These are phyloP conservation scores for Aphanomyces invadans DNA, from an alignment of 352 stramenopile genomes.

Conservation along the genomic window DNA sequence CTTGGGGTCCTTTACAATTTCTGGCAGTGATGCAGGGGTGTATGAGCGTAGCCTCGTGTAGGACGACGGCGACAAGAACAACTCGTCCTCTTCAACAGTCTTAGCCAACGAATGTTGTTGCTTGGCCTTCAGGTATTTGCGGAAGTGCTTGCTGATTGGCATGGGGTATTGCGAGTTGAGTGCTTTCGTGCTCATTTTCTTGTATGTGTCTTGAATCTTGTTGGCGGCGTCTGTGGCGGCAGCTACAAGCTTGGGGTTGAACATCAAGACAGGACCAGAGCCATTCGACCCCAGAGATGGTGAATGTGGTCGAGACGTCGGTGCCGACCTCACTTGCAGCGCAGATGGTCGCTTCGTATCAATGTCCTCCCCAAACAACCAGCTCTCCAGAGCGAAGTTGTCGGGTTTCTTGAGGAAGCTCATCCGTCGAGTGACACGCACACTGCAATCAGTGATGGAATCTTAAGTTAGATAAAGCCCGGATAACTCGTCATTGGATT, in stretches of 20 bases:
- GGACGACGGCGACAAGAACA: conserved; percentile 39
- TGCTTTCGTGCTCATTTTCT: conserved; percentile 14
- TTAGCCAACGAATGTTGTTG: background rate
- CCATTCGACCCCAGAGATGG: background rate
- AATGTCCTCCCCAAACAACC: conserved; percentile 18
- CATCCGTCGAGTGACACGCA: background rate
- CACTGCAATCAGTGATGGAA: background rate
- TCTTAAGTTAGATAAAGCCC: background rate
- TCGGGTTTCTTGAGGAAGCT: conserved; percentile 24
- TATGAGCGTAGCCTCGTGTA: conserved; percentile 70
- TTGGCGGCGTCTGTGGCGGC: conserved; percentile 3
- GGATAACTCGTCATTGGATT: background rate
- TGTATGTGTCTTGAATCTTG: conserved; percentile 20
- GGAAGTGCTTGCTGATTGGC: conserved; percentile 19
- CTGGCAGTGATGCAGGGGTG: conserved; percentile 72
- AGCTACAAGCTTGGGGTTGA: conserved; percentile 1
- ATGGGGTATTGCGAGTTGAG: conserved; percentile 16
- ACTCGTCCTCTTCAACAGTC: background rate
- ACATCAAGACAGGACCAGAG: background rate
- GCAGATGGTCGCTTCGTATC: background rate
- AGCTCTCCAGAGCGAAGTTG: conserved; percentile 8
- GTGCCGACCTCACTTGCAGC: background rate
- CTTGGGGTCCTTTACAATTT: conserved; percentile 81
- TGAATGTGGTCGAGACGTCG: background rate
- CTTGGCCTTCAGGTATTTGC: conserved; percentile 10